Evolutionary conservation across 2,329 filamentous ascomycete genomes (phyloP), one percentile per base, ranked within the genome.

Genomic region (Venturia nashicola): DNA sequence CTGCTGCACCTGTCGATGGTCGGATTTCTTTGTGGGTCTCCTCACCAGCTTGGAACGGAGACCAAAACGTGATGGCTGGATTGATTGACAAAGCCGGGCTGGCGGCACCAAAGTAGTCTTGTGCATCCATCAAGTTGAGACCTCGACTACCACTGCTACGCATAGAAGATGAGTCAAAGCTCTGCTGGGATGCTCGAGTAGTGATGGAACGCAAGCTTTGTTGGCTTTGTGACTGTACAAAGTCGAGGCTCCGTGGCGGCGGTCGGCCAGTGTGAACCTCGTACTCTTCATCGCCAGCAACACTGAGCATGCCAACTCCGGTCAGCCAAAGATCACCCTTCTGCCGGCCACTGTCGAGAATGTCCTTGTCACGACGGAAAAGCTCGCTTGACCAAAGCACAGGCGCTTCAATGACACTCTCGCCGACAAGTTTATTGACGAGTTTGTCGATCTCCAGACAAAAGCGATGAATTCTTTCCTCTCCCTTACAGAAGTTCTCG

Each of bases 381-480:
- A 99, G 80, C 65, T 95, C 89, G 71, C 91, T 97, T 0, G 91
- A 91, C 91, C 91, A 97, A 2, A 97, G 78, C 0, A 96, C 90
- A 0, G 93, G 91, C 0, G 89, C 90, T 44, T 96, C 90, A 66
- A 89, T 80, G 66, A 96, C 86, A 57, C 86, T 91, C 65, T 95
- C 90, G 36, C 90, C 91, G 39, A 96, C 87, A 8, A 97, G 80
- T 72, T 91, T 91, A 68, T 86, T 88, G 67, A 96, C 87, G 71
- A 91, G 96, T 66, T 85, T 88, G 69, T 93, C 89, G 36, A 97
- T 83, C 72, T 97, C 94, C 68, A 91, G 89, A 71, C 88, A 94
- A 74, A 99, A 94, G 12, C 92, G 86, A 72, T 97, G 94, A 43
- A 99, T 93, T 61, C 94, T 81, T 75, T 99, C 94, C 73, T 99